Evolutionary conservation across 1,139 yeast species (phyloP), one percentile per base, ranked within the genome.

Genomic region (Kodamaea plutei): DNA sequence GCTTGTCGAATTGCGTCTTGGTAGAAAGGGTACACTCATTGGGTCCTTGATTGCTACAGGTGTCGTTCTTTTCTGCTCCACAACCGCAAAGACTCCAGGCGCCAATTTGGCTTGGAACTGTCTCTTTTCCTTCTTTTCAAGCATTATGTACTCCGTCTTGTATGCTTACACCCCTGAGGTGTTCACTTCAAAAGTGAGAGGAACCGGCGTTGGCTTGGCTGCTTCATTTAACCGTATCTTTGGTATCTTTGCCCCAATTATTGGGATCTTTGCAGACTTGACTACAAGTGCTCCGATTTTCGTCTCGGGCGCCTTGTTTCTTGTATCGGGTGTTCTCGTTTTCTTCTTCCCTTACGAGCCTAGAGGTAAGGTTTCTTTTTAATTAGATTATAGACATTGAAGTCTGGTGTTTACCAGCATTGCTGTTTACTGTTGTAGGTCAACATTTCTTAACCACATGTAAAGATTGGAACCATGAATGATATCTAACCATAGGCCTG

Each of bases 91-190:
- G 29, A 50, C 62, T 6, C 44, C 64, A 23, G 54, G 64, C 39
- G 60, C 65, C 12, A 50, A 59, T 37, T 51, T 66, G 42, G 71
- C 62, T n/a, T 65, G 69, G 69, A 65, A 61, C 39, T 66, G 71
- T 39, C 58, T 56, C 15, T 65, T 66, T 44, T 59, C 62, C 33
- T 62, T 65, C 36, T 51, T 52, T 26, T 63, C 70, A 17, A 64
- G 58, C 38, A 61, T 64, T 28, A 62, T 65, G 66, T 66, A 64
- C 43, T 71, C 70, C 0, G 71, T 64, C 5, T 48, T 66, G 23
- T 66, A 66, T 38, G 70, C 71, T 8, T 65, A 65, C 41, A 66
- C 72, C 0, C 72, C 72, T 0, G 73, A 66, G 38, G 57, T 64
- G 24, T 65, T 64, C 43, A 64, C 62, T 9, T 50, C 69, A 1